Conservation (phyloP, 2,329 filamentous ascomycete genomes). For the Penicillium fuscoglaucum region DNA sequence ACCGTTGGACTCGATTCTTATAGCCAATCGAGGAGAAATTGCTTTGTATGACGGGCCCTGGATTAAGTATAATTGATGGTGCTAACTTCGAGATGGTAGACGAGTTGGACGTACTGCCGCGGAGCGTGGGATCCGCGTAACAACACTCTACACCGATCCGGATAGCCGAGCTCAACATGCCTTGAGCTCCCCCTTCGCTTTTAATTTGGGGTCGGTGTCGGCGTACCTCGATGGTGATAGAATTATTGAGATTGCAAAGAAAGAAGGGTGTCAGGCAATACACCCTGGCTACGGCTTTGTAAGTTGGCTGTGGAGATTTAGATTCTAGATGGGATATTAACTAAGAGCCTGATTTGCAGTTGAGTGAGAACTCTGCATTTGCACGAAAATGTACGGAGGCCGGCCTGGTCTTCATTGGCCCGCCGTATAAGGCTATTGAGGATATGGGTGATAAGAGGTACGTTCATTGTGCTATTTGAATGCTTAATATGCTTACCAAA, state of each 20-base stretch:
- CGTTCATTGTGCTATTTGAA: background rate
- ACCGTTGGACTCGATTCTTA: constrained; percentile 74
- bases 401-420: constrained; percentile 91
- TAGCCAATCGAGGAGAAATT: constrained; percentile 96
- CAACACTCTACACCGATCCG: constrained; percentile 91
- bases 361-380: constrained; percentile 91
- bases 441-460: constrained; percentile 89
- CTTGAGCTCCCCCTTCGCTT: constrained; percentile 75
- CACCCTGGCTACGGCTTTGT: constrained; percentile 93
- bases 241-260: constrained; percentile 84
- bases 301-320: constrained; percentile 24
- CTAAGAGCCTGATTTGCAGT: constrained; percentile 29
- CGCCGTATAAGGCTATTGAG: constrained; percentile 72
- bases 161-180: constrained; percentile 88
- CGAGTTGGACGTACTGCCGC: constrained; percentile 87
- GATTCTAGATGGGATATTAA: background rate
- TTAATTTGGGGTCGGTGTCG: constrained; percentile 78
- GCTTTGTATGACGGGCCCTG: constrained; percentile 59
- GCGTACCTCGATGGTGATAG: constrained; percentile 92
- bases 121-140: constrained; percentile 85
- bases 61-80: background rate
- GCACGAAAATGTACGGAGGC: constrained; percentile 85
- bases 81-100: constrained; percentile 33
- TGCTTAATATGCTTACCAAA: constrained; percentile 9
- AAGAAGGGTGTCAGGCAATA: constrained; percentile 82